Evolutionary conservation across 1,284 basidiomycete genomes (phyloP), one percentile per base, ranked within the genome.

Genomic region (Fomitopsis betulina): DNA sequence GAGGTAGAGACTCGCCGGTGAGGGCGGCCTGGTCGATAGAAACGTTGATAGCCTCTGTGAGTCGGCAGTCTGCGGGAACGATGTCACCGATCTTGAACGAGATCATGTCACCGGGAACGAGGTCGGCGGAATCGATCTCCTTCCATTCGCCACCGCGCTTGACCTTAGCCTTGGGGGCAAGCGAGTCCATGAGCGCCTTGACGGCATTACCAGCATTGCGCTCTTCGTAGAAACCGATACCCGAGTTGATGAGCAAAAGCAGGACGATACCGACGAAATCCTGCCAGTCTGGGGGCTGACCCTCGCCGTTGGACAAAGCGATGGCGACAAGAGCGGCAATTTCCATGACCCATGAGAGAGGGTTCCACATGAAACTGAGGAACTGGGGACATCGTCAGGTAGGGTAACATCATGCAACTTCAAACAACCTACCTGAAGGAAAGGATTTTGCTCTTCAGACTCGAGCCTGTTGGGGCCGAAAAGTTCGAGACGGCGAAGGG

Each of bases 331-430:
- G 81, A 52, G 96, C 95, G 58, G 96, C 96, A 67, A 91, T 94
- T 77, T 99, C 96, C 96, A 98, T 99, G 78, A 98, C 96, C 95
- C 96, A 98, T 39, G 95, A 97, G 25, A 98, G 83, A 54, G 95
- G 95, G 79, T 97, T 97, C 94, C 94, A 96, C 94, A 96, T 96
- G 83, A 97, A 98, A 72, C 87, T 88, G 70, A 97, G 79, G 80
- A 97, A 97, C 90, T 97, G 23, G 3, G 7, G 21, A 75, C 15
- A 70, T 64, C 62, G 69, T 76, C 65, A 56, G 55, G 63, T 63
- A 56, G 39, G 37, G n/a, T n/a, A n/a, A n/a, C n/a, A n/a, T 30
- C 53, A 3, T 42, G 33, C 40, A 33, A 19, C 10, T 50, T 37
- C 9, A 45, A 8, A 50, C 23, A 23, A 39, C 76, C 32, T 68